These are phyloP conservation scores for Prillingera fragicola DNA, from an alignment of 1,284 basidiomycete genomes.

Conservation along the genomic window DNA sequence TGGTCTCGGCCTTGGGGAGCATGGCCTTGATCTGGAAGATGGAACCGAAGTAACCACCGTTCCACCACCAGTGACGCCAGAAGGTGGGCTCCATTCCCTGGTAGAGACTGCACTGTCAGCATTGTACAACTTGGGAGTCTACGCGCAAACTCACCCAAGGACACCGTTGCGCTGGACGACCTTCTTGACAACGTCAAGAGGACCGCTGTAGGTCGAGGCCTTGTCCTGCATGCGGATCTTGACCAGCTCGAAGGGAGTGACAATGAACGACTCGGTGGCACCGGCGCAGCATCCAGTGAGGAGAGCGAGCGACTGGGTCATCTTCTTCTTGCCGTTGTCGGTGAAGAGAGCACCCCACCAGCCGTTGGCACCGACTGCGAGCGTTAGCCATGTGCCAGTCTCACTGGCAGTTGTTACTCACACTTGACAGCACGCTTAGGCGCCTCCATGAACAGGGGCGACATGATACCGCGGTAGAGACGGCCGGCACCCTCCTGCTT, in stretches of 20 bases:
- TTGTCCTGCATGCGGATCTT: constrained; percentile 95
- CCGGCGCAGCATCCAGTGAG: constrained; percentile 90
- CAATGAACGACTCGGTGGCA: constrained; percentile 83
- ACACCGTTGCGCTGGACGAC: constrained; percentile 70
- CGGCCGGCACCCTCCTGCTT: constrained; percentile 69
- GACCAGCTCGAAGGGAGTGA: constrained; percentile 92
- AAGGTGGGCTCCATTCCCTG: constrained; percentile 92
- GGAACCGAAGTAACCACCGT: constrained; percentile 88
- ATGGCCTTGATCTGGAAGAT: constrained; percentile 76
- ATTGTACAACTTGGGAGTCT: neutral
- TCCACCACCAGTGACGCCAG: constrained; percentile 85
- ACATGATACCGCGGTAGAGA: constrained; percentile 88
- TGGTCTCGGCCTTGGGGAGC: constrained; percentile 75
- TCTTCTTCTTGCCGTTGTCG: constrained; percentile 63
- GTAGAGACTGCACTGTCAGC: constrained; percentile 30
- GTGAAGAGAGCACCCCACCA: constrained; percentile 75
- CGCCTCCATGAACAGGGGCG: constrained; percentile 90
- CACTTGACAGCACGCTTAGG: constrained; percentile 99
- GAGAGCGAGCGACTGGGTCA: constrained; percentile 80
- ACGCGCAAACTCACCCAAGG: constrained; percentile 60
- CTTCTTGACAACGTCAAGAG: constrained; percentile 80
- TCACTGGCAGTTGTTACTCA: constrained; percentile 50
- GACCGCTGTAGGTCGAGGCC: constrained; percentile 77
- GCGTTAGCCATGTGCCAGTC: neutral
- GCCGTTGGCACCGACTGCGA: constrained; percentile 49